These are phyloP conservation scores for Penicillium expansum DNA, from an alignment of 2,329 filamentous ascomycete species.

Conservation along the genomic window DNA sequence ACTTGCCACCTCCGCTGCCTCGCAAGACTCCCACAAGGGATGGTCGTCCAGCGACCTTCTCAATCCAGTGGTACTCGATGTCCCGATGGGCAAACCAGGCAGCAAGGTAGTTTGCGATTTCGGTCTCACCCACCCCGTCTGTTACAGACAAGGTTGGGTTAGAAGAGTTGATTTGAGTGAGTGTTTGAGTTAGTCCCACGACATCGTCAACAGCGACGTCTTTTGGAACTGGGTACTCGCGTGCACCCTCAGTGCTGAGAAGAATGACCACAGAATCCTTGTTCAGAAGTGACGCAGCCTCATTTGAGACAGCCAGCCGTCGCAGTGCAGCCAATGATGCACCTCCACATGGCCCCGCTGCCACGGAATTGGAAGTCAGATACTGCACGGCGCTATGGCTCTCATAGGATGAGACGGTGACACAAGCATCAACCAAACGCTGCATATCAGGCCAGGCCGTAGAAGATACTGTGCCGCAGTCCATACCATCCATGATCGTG, in stretches of 20 bases:
- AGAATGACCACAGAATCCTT: constrained; percentile 60
- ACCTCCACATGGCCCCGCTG: constrained; percentile 62
- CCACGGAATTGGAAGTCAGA: constrained; percentile 49
- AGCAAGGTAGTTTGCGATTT: constrained; percentile 48
- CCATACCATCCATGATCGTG: constrained; percentile 73
- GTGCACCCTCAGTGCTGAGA: constrained; percentile 63
- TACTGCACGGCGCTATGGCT: constrained; percentile 58
- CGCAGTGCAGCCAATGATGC: constrained; percentile 56
- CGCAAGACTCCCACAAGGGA: constrained; percentile 51
- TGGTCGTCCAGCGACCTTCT: constrained; percentile 48
- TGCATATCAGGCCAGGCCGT: constrained; percentile 63
- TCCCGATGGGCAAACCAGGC: constrained; percentile 54
- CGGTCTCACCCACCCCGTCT: constrained; percentile 48
- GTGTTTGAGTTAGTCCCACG: constrained; percentile 44
- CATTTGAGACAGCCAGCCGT: constrained; percentile 39
- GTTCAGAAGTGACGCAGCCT: constrained; percentile 32
- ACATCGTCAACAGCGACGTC: constrained; percentile 45
- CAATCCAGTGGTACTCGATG: constrained; percentile 52
- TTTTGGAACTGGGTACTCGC: constrained; percentile 52
- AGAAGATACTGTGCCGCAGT: constrained; percentile 66
- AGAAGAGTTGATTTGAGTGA: constrained; percentile 52
- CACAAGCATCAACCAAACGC: constrained; percentile 58
- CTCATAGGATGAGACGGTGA: constrained; percentile 62
- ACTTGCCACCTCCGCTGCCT: constrained; percentile 49
- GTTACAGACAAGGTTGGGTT: constrained; percentile 45